Evolutionary conservation across 2,329 filamentous ascomycete genomes (phyloP).

Genomic region (Arthrinium phaeospermum): DNA sequence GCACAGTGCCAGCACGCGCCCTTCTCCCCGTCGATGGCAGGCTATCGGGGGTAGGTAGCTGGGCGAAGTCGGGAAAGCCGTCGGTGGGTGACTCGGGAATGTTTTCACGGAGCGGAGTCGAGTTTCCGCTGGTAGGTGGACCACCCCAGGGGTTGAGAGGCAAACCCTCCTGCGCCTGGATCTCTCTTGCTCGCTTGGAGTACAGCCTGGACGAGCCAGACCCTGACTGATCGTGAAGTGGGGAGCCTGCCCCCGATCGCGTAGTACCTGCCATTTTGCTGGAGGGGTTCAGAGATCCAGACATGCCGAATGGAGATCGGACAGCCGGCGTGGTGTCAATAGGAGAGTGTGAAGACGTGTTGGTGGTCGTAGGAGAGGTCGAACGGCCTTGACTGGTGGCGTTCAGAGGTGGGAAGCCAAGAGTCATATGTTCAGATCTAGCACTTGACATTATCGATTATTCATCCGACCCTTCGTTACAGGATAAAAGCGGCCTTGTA

Average conservation of each 20-base stretch:
- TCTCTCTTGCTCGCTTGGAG: slow-evolving; percentile 96
- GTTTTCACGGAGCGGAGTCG: slow-evolving; percentile 93
- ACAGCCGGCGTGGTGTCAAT: slow-evolving; percentile 71
- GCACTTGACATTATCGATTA: slow-evolving; percentile 95
- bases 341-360: slow-evolving; percentile 61
- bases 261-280: slow-evolving; percentile 64
- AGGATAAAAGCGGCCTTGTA: slow-evolving; percentile 32
- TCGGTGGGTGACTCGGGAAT: slow-evolving; percentile 97
- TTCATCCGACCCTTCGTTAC: slow-evolving; percentile 57
- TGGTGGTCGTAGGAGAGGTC: slow-evolving; percentile 78
- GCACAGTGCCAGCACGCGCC: slow-evolving; percentile 92
- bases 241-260: slow-evolving; percentile 91
- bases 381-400: slow-evolving; percentile 73
- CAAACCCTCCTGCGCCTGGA: slow-evolving; percentile 92
- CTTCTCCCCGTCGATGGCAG: slow-evolving; percentile 71
- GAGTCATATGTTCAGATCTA: slow-evolving; percentile 84
- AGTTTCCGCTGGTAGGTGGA: slow-evolving; percentile 94
- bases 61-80: slow-evolving; percentile 89
- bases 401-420: slow-evolving; percentile 78
- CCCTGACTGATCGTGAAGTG: slow-evolving; percentile 74
- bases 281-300: slow-evolving; percentile 64
- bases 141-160: slow-evolving; percentile 81
- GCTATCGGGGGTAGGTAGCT: slow-evolving; percentile 69
- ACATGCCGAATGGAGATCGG: slow-evolving; percentile 75
- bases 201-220: slow-evolving; percentile 64